Percentiles rank a stretch among this genome's conserved stretches.
These are phyloP conservation scores for Lichtheimia ornata DNA, from an alignment of 371 early-diverging fungal species.

Conservation along the genomic window DNA sequence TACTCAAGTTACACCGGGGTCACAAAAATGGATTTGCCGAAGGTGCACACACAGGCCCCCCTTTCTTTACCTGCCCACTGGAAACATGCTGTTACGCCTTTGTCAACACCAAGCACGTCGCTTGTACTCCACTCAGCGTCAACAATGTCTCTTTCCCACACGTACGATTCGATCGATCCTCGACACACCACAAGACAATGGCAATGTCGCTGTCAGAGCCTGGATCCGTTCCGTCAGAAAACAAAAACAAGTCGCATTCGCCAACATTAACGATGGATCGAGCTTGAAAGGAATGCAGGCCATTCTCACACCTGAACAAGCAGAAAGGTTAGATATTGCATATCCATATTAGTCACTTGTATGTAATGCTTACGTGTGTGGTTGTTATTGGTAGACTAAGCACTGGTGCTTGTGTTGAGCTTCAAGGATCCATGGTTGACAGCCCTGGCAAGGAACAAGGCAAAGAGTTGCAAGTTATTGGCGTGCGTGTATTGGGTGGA, in stretches of 20 bases:
- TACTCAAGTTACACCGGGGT: no score
- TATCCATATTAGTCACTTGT: no score
- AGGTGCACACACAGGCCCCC: no score
- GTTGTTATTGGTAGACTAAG: conserved; percentile 43
- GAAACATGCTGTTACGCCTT: not conserved
- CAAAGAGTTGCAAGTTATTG: conserved; percentile 69
- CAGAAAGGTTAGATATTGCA: conserved; percentile 47
- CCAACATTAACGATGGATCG: conserved; percentile 79
- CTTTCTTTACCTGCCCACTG: no score
- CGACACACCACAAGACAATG: not conserved
- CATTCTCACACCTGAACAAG: conserved; percentile 56
- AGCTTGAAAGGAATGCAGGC: conserved; percentile 73
- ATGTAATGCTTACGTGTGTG: not conserved
- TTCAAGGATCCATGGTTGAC: conserved; percentile 62
- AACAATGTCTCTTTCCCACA: conserved; percentile 9
- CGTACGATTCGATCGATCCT: conserved; percentile 14
- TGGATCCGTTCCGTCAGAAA: conserved; percentile 84
- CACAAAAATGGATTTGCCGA: no score
- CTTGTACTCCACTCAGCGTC: conserved; percentile 2
- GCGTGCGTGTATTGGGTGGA: conserved; percentile 62
- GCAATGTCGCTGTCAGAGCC: conserved; percentile 59
- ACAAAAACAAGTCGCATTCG: conserved; percentile 78
- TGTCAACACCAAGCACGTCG: not conserved
- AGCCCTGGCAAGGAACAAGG: conserved; percentile 77
- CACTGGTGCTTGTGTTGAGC: conserved; percentile 74